Evolutionary conservation across 352 stramenopile species (phyloP).

Genomic region (Phytophthora fragariaefolia): DNA sequence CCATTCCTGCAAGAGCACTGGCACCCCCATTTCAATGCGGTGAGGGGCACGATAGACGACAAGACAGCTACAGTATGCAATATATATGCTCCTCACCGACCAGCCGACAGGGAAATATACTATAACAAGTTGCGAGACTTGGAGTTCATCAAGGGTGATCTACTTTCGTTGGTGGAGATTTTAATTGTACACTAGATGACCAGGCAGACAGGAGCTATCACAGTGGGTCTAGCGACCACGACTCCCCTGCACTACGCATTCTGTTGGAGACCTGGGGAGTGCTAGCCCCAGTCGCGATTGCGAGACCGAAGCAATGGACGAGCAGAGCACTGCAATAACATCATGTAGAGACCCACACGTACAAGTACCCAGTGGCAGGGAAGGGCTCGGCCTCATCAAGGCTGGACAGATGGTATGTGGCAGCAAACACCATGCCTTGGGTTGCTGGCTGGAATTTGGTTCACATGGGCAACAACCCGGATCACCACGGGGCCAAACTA

Average conservation of each 20-base stretch:
- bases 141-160: not conserved
- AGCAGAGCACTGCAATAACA: not conserved
- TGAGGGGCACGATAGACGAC: not conserved
- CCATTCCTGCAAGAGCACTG: not conserved
- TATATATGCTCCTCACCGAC: not conserved
- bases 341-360: not conserved
- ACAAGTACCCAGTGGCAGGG: not conserved
- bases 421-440: constrained; percentile 50
- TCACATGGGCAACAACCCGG: not conserved
- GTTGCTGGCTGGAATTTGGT: constrained; percentile 45
- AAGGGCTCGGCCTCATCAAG: not conserved
- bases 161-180: too few species aligned
- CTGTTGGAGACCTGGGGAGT: not conserved
- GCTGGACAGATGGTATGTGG: constrained; percentile 36
- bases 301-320: not conserved
- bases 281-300: not conserved
- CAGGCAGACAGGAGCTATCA: not conserved
- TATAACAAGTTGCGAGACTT: not conserved
- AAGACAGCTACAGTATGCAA: not conserved
- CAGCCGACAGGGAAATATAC: not conserved
- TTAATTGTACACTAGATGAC: not conserved
- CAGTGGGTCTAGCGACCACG: not conserved
- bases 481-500: not conserved
- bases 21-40: not conserved
- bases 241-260: not conserved